Conservation (phyloP, 768 basidiomycete species). For the Kwoniella dejecticola region DNA sequence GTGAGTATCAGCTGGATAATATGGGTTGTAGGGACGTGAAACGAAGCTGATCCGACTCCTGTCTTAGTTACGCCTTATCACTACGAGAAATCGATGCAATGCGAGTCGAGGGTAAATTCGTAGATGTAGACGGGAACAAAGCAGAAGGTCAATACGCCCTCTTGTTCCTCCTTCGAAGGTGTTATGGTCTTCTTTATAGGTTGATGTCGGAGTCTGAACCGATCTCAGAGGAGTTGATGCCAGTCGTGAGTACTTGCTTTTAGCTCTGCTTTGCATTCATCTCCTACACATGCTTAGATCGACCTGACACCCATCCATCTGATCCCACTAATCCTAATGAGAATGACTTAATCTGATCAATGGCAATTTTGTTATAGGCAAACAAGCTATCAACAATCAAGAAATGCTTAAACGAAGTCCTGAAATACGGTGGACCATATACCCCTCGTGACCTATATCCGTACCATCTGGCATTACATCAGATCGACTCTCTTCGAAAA, state of each 20-base stretch:
- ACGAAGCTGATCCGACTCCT: neutral
- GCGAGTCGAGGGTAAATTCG: conserved; percentile 95
- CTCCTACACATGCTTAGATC: no score
- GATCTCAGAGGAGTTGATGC: conserved; percentile 97
- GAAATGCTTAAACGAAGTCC: conserved; percentile 92
- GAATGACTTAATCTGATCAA: no score
- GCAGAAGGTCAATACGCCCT: conserved; percentile 95
- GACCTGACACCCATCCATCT: no score
- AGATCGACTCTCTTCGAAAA: conserved; percentile 88
- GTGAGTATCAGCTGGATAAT: conserved; percentile 33
- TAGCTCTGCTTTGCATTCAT: no score
- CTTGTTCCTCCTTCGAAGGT: conserved; percentile 86
- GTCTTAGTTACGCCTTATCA: conserved; percentile 79
- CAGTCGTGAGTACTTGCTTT: conserved; percentile 64
- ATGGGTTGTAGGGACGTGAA: neutral
- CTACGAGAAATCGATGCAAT: conserved; percentile 96
- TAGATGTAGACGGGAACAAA: conserved; percentile 86
- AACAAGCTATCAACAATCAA: conserved; percentile 96
- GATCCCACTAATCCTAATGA: no score
- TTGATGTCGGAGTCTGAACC: conserved; percentile 93
- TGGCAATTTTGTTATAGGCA: no score
- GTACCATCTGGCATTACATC: conserved; percentile 89
- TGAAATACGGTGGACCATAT: conserved; percentile 92
- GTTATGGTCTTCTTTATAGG: conserved; percentile 93
- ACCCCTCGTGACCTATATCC: conserved; percentile 90